Evolutionary conservation across 1,284 basidiomycete species (phyloP).

Genomic region (Cutaneotrichosporon curvatum): DNA sequence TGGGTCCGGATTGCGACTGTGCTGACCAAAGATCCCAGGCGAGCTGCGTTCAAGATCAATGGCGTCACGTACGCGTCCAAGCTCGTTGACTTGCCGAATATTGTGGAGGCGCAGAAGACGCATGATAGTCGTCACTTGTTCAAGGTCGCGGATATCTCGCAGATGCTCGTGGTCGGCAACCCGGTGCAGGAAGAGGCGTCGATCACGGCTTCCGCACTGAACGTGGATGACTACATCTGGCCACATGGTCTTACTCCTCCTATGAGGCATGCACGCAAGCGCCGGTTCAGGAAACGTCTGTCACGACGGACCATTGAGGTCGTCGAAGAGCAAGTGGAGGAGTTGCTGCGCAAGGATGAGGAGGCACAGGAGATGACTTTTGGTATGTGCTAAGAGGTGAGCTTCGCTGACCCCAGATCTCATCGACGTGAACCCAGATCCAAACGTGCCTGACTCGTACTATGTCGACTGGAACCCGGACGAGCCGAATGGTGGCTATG

Average conservation of each 20-base stretch:
- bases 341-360: slow-evolving; percentile 78
- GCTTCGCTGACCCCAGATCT: slow-evolving; percentile 21
- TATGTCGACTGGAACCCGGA: slow-evolving; percentile 31
- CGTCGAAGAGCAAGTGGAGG: slow-evolving; percentile 93
- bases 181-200: slow-evolving; percentile 65
- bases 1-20: slow-evolving; percentile 35
- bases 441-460: slow-evolving; percentile 34
- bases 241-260: slow-evolving; percentile 95
- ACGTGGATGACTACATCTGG: slow-evolving; percentile 94
- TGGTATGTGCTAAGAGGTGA: slow-evolving; percentile 18
- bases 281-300: slow-evolving; percentile 72
- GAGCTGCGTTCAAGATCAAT: slow-evolving; percentile 84
- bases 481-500: slow-evolving; percentile 35
- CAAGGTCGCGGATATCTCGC: slow-evolving; percentile 94
- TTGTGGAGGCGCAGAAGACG: slow-evolving; percentile 95
- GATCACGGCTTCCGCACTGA: slow-evolving; percentile 56
- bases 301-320: slow-evolving; percentile 76
- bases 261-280: slow-evolving; percentile 80
- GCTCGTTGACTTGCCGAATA: slow-evolving; percentile 89
- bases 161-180: slow-evolving; percentile 83
- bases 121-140: slow-evolving; percentile 94
- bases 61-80: slow-evolving; percentile 78
- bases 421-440: slow-evolving; percentile 35
- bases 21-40: slow-evolving; percentile 65
- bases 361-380: slow-evolving; percentile 56